These are phyloP conservation scores for Dichotomocladium elegans DNA, from an alignment of 371 early-diverging fungal species.

Conservation along the genomic window DNA sequence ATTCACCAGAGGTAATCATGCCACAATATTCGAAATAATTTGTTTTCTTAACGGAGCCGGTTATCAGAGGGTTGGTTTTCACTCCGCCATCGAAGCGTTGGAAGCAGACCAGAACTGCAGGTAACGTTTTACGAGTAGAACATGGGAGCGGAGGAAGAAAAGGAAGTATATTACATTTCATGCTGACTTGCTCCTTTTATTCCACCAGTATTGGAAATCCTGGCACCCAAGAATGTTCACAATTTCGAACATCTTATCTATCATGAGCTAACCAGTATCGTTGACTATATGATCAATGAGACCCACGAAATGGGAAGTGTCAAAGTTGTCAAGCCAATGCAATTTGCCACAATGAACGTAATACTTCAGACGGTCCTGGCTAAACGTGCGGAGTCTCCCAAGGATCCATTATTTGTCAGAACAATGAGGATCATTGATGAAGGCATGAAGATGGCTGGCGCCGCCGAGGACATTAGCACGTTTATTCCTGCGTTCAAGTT, in stretches of 20 bases:
- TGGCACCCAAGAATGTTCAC: slow-evolving; percentile 12
- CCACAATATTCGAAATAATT: background rate
- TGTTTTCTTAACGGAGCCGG: background rate
- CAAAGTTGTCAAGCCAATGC: slow-evolving; percentile 8
- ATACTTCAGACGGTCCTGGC: slow-evolving; percentile 6
- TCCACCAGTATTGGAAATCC: slow-evolving; percentile 6
- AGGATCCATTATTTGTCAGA: slow-evolving; percentile 10
- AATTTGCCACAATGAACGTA: slow-evolving; percentile 11
- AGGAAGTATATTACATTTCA: background rate
- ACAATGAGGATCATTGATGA: slow-evolving; percentile 4
- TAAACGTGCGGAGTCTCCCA: slow-evolving; percentile 6
- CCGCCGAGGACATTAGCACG: slow-evolving; percentile 13
- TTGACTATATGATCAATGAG: slow-evolving; percentile 1
- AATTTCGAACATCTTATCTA: slow-evolving; percentile 2
- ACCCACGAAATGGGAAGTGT: background rate
- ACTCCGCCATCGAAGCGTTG: slow-evolving; percentile 9
- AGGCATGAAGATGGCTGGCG: slow-evolving; percentile 9
- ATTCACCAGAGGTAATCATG: slow-evolving; percentile 8
- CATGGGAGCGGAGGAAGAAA: no score
- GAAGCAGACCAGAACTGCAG: slow-evolving; percentile 11
- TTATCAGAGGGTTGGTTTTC: slow-evolving; percentile 13
- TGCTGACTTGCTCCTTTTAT: background rate
- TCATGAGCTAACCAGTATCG: slow-evolving; percentile 2
- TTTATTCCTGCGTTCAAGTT: slow-evolving; percentile 13
- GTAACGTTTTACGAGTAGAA: background rate